Conservation (phyloP, 225 moss, liverwort and hornwort genomes). For the Pleurozium schreberi region DNA sequence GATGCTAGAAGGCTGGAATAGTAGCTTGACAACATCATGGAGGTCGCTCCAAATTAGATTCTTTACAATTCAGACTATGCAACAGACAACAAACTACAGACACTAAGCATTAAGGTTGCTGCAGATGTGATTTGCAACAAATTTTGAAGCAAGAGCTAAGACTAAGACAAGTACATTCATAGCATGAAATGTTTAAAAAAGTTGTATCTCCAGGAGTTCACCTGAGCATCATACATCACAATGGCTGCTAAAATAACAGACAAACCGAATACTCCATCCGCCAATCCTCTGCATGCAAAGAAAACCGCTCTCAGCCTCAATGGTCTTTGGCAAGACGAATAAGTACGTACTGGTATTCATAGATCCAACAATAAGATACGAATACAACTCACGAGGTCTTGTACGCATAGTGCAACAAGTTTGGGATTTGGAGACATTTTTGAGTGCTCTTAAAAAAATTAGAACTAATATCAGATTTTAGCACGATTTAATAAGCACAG, state of each 20-base stretch:
- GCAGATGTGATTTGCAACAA: neutral
- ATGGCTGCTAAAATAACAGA: slow-evolving; percentile 57
- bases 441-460: neutral
- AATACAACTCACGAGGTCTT: neutral
- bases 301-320: neutral
- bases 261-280: slow-evolving; percentile 77
- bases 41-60: neutral
- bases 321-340: neutral
- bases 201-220: neutral
- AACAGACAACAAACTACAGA: neutral
- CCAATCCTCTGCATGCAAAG: slow-evolving; percentile 53
- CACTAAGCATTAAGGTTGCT: neutral
- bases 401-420: neutral
- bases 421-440: neutral
- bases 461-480: neutral
- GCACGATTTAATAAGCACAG: neutral
- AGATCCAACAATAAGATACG: neutral
- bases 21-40: neutral
- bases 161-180: neutral
- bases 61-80: neutral
- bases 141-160: neutral
- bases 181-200: neutral
- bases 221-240: slow-evolving; percentile 99
- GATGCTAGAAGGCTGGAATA: neutral
- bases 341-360: neutral